Conservation (phyloP, 805 yeast genomes). For the Candida ulmi region DNA sequence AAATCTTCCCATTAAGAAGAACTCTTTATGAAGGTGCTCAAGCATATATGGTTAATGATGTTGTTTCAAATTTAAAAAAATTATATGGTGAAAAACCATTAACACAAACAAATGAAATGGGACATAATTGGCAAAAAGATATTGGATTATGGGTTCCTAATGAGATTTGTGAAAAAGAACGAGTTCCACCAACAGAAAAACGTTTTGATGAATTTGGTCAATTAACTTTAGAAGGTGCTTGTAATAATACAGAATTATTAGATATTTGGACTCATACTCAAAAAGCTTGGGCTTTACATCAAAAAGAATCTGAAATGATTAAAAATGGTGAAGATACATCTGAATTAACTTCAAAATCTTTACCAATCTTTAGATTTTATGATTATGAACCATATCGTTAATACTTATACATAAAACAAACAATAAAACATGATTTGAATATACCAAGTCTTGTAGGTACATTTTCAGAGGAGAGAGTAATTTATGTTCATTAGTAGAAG, state of each 20-base stretch:
- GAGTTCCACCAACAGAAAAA: constrained; percentile 21
- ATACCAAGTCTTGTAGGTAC: no score
- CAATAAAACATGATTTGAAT: no score
- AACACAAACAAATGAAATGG: constrained; percentile 5
- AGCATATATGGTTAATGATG: constrained; percentile 37
- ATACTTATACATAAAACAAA: no score
- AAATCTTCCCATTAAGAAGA: constrained; percentile 38
- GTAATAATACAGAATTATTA: constrained; percentile 28
- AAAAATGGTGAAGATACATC: constrained; percentile 18
- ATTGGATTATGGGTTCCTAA: constrained; percentile 43
- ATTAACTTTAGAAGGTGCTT: constrained; percentile 34
- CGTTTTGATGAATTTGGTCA: constrained; percentile 23
- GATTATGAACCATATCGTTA: constrained; percentile 2
- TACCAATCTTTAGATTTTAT: constrained; percentile 32
- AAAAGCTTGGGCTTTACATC: constrained; percentile 23
- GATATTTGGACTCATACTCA: constrained; percentile 32
- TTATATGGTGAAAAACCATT: constrained; percentile 27
- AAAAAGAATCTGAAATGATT: constrained; percentile 21
- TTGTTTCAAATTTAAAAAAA: constrained; percentile 26
- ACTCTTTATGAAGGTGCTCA: constrained; percentile 41
- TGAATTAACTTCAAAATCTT: constrained; percentile 19
- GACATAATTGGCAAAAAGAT: constrained; percentile 36
- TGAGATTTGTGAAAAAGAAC: constrained; percentile 27
- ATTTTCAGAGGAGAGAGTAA: no score
- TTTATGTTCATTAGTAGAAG: no score